A percentile compares a stretch with the other conserved stretches of the same genome.
phyloP scores from a whole-genome alignment of 1,284 basidiomycete species.

The Pseudozyma sp. region DNA sequence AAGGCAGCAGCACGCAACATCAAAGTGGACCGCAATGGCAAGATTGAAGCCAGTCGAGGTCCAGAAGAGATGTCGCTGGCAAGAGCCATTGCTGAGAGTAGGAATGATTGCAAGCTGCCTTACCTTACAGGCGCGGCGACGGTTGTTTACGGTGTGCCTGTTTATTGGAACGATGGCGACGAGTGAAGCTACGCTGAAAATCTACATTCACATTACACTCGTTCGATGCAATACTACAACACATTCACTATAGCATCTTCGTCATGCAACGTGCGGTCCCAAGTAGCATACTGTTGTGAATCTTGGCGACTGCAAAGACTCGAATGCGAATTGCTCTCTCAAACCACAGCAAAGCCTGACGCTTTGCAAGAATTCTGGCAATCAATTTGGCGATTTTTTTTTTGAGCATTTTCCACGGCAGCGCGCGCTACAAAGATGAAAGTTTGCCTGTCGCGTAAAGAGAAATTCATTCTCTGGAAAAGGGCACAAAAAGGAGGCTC shows the following conservation, averaged over 20 bases:
- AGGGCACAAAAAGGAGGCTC: neutral
- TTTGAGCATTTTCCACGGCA: neutral
- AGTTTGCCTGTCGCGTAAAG: neutral
- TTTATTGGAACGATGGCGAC: slow-evolving; percentile 52
- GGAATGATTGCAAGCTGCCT: slow-evolving; percentile 85
- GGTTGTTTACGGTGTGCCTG: slow-evolving; percentile 92
- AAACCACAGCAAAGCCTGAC: no score
- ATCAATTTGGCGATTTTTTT: no score
- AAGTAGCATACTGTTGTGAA: no score
- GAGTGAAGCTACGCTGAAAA: neutral
- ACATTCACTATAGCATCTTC: neutral
- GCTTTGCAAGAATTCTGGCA: no score
- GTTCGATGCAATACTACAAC: neutral
- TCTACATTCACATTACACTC: neutral
- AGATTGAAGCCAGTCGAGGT: slow-evolving; percentile 27
- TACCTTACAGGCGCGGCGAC: slow-evolving; percentile 96
- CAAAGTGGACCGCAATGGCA: slow-evolving; percentile 23
- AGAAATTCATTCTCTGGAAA: neutral
- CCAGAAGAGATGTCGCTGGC: slow-evolving; percentile 74
- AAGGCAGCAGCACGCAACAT: slow-evolving; percentile 27
- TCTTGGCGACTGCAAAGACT: no score
- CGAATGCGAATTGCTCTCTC: no score
- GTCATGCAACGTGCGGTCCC: no score
- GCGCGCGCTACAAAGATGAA: neutral
- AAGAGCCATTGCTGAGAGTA: slow-evolving; percentile 81